phyloP scores from a whole-genome alignment of 768 basidiomycete genomes.

The Amanita subjunquillea region DNA sequence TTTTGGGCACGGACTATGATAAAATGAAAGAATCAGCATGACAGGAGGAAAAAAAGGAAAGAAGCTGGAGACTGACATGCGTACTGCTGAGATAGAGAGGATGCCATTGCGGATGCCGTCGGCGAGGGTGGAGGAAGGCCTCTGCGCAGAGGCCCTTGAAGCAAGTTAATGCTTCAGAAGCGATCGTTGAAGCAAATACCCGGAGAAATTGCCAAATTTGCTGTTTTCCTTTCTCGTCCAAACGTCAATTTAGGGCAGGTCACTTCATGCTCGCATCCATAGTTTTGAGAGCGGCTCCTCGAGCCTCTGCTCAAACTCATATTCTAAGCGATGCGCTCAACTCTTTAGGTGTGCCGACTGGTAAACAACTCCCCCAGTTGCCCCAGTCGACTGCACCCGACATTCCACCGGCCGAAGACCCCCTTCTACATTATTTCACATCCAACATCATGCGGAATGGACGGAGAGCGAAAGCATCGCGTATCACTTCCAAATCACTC shows the following conservation, averaged over 20 bases:
- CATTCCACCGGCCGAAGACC: constrained; percentile 69
- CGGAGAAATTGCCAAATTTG: background rate
- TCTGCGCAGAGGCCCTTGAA: constrained; percentile 29
- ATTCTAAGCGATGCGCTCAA: background rate
- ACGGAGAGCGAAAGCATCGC: constrained; percentile 48
- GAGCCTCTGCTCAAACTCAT: background rate
- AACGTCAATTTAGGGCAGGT: constrained; percentile 6
- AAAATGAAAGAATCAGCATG: constrained; percentile 6
- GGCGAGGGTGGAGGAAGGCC: constrained; percentile 15
- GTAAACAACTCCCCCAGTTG: background rate
- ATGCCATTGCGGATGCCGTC: constrained; percentile 45
- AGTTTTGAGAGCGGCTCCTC: background rate
- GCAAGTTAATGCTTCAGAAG: constrained; percentile 76
- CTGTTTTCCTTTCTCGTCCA: background rate
- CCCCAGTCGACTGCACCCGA: constrained; percentile 23
- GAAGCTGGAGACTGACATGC: constrained; percentile 48
- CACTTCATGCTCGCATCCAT: background rate
- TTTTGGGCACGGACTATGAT: constrained; percentile 87
- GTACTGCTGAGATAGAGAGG: constrained; percentile 72
- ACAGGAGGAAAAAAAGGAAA: background rate
- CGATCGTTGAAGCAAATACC: constrained; percentile 16
- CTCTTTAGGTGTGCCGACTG: background rate
- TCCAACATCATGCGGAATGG: constrained; percentile 56
- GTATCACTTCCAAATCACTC: constrained; percentile 51
- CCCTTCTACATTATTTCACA: constrained; percentile 59